These are phyloP conservation scores for Leptographium wingfieldii DNA, from an alignment of 2,329 filamentous ascomycete genomes.

Conservation along the genomic window DNA sequence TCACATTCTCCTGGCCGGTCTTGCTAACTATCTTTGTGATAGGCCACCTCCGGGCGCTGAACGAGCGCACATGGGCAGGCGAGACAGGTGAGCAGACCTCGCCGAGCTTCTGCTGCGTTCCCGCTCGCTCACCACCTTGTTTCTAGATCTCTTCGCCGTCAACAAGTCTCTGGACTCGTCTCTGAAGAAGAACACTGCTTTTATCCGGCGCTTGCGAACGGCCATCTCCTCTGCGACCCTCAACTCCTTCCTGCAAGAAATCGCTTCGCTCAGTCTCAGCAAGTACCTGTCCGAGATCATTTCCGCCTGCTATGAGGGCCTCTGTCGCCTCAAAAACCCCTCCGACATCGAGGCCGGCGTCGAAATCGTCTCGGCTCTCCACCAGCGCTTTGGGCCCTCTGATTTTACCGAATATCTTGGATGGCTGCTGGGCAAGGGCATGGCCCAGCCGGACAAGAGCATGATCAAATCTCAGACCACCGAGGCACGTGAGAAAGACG, in stretches of 20 bases:
- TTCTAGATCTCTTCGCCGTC: constrained; percentile 62
- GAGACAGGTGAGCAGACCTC: constrained; percentile 54
- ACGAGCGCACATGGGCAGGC: constrained; percentile 77
- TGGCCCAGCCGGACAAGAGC: constrained; percentile 81
- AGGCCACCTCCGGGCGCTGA: constrained; percentile 87
- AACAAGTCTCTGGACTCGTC: constrained; percentile 79
- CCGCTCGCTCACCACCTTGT: constrained; percentile 6
- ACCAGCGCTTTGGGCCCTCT: constrained; percentile 80
- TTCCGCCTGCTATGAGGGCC: constrained; percentile 85
- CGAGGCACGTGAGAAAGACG: constrained; percentile 84
- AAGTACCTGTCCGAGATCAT: constrained; percentile 97
- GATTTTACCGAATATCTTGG: constrained; percentile 88
- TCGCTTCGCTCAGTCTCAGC: constrained; percentile 78
- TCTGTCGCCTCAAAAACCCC: constrained; percentile 81
- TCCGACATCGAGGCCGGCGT: constrained; percentile 87
- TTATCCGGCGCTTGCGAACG: constrained; percentile 91
- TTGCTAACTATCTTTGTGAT: constrained; percentile 6
- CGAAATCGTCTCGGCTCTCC: constrained; percentile 87
- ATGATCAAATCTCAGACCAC: constrained; percentile 63
- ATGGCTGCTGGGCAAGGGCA: constrained; percentile 82
- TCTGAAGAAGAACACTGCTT: constrained; percentile 95
- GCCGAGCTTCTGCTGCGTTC: neutral
- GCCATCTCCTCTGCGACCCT: constrained; percentile 71
- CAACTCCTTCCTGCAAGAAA: constrained; percentile 77
- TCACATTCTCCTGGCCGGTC: neutral